phyloP scores from a whole-genome alignment of 2,329 filamentous ascomycete species.

The Calonectria hawksworthii region DNA sequence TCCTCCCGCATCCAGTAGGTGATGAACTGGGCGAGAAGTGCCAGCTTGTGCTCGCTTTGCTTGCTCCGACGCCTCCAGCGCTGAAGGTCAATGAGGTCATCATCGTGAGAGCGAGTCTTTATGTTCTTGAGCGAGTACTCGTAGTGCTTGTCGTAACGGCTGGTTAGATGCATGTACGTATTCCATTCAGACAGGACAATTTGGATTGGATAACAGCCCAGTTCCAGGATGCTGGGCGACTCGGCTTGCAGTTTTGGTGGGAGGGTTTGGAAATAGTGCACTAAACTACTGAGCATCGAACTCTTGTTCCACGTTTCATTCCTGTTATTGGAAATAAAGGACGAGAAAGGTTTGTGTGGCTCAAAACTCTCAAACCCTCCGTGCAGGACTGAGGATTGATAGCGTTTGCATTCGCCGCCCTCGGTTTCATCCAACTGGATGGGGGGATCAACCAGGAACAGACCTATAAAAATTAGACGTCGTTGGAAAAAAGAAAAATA shows the following conservation, averaged over 20 bases:
- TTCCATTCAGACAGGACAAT: conserved; percentile 37
- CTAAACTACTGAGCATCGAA: conserved; percentile 15
- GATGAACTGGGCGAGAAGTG: neutral
- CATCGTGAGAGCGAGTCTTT: conserved; percentile 27
- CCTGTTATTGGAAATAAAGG: neutral
- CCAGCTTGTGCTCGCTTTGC: conserved; percentile 1
- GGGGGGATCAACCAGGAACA: conserved; percentile 18
- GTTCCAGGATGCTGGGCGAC: conserved; percentile 23
- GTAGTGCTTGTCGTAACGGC: conserved; percentile 36
- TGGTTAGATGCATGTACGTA: conserved; percentile 33
- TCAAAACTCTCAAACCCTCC: conserved; percentile 22
- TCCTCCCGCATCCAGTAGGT: neutral
- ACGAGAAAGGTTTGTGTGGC: conserved; percentile 4
- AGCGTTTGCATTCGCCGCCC: neutral
- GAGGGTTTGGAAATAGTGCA: conserved; percentile 15
- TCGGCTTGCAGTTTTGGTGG: neutral
- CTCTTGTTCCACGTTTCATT: neutral
- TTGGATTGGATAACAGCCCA: conserved; percentile 35
- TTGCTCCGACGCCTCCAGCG: conserved; percentile 1
- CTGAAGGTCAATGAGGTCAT: conserved; percentile 38
- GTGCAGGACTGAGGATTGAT: neutral
- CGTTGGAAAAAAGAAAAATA: neutral
- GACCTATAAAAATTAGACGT: neutral
- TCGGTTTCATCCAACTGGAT: neutral
- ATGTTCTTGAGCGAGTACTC: conserved; percentile 34